Base-by-base conservation (phyloP, 192 early-diverging fungal genomes). In the Backusella parvicylindrica region DNA sequence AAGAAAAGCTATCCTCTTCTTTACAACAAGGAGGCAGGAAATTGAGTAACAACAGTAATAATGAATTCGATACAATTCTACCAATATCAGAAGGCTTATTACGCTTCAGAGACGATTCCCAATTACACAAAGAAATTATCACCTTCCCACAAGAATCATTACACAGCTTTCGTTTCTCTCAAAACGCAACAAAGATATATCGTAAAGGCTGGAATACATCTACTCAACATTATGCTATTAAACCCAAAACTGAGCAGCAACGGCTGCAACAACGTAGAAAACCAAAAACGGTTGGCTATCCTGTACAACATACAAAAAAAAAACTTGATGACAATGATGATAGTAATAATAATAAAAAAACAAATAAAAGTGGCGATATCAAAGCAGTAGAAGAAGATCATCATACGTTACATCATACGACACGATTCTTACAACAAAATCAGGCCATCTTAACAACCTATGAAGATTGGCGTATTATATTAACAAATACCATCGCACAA, bases 371-470 rank as follows among this genome's bases (percentile, higher is more conserved):
- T n/a, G n/a, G n/a, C n/a, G n/a, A n/a, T n/a, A n/a, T n/a, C 8
- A 41, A 47, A 47, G n/a, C 6, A 47, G 43, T 47, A 47, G 43
- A 47, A 16, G 43, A 47, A 21, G 43, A 47, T 47, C 18, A 47
- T 47, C 43, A 56, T 38, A 38, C 66, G 21, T 38, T 68, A 23
- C 86, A 88, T 56, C 81, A 79, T 28, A 28, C 87, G 0, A 85
- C 83, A 0, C 81, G 87, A 26, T 89, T 89, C 31, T 67, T 84
- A 1, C 87, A 86, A 9, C 85, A 86, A 74, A 87, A 82, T 60
- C 88, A 90, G 69, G 87, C 88, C 28, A 89, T 88, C 30, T 82
- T 89, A 23, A 89, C 89, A 0, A 88, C 87, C 0, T 77, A 89
- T 68, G 71, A 76, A 26, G 38, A 82, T 38, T 79, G 84, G 73